Percentiles rank a stretch among this genome's conserved stretches.
These are phyloP conservation scores for Aureobasidium sp. DNA, from an alignment of 2,329 filamentous ascomycete genomes.

Conservation along the genomic window DNA sequence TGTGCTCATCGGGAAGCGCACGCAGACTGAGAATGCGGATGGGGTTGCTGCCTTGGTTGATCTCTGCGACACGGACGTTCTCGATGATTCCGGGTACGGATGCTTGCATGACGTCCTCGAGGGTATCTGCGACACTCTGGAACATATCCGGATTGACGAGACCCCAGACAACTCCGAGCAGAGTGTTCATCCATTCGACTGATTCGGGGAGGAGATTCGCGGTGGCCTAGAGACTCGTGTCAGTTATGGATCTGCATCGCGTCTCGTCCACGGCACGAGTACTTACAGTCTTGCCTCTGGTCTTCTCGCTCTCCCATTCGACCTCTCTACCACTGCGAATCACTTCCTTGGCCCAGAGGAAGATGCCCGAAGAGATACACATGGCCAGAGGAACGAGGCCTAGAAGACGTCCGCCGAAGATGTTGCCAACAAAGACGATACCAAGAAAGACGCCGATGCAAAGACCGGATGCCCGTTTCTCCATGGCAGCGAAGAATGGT, in stretches of 20 bases:
- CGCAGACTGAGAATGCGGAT: slow-evolving; percentile 81
- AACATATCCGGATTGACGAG: slow-evolving; percentile 96
- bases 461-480: slow-evolving; percentile 65
- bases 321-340: slow-evolving; percentile 72
- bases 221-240: slow-evolving; percentile 49
- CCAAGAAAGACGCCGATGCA: slow-evolving; percentile 63
- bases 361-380: slow-evolving; percentile 71
- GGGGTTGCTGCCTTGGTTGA: slow-evolving; percentile 87
- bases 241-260: slow-evolving; percentile 2
- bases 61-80: slow-evolving; percentile 89
- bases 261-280: neutral
- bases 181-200: slow-evolving; percentile 88
- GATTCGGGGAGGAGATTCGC: slow-evolving; percentile 88
- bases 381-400: slow-evolving; percentile 68
- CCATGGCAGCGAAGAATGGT: slow-evolving; percentile 72
- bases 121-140: slow-evolving; percentile 78
- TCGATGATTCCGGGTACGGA: slow-evolving; percentile 87
- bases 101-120: slow-evolving; percentile 94
- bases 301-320: slow-evolving; percentile 84
- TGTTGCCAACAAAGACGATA: slow-evolving; percentile 69
- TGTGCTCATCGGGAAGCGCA: slow-evolving; percentile 74
- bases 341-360: slow-evolving; percentile 83
- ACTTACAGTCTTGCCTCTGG: slow-evolving; percentile 66
- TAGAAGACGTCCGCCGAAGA: slow-evolving; percentile 70
- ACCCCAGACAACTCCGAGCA: slow-evolving; percentile 78